A percentile compares a stretch with the other conserved stretches of the same genome.
Conservation (phyloP, 1,139 yeast genomes). For the Blastobotrys petasosporus region DNA sequence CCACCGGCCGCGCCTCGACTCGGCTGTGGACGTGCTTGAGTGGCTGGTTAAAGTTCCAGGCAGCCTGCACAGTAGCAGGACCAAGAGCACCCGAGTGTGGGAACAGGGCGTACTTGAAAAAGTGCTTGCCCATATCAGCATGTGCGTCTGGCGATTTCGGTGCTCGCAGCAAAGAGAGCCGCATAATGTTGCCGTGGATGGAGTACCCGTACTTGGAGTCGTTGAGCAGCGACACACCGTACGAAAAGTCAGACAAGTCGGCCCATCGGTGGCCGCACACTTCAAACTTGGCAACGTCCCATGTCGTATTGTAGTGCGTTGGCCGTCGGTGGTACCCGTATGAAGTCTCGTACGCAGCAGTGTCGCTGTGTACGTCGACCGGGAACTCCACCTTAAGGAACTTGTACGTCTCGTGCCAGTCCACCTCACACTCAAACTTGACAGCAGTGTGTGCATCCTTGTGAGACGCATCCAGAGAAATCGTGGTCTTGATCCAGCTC, state of each 20-base stretch:
- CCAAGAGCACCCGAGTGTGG: slow-evolving; percentile 73
- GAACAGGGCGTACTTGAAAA: slow-evolving; percentile 72
- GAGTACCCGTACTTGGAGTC: slow-evolving; percentile 88
- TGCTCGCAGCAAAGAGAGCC: slow-evolving; percentile 73
- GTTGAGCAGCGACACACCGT: slow-evolving; percentile 84
- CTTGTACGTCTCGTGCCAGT: slow-evolving; percentile 84
- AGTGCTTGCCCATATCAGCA: slow-evolving; percentile 90
- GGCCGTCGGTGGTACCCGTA: slow-evolving; percentile 88
- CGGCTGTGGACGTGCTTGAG: slow-evolving; percentile 17
- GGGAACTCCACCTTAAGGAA: slow-evolving; percentile 95
- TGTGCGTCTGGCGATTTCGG: slow-evolving; percentile 88
- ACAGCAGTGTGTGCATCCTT: slow-evolving; percentile 32
- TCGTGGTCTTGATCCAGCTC: slow-evolving; percentile 60
- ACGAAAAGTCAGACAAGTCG: slow-evolving; percentile 77
- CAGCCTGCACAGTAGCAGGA: slow-evolving; percentile 62
- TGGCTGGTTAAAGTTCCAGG: slow-evolving; percentile 73
- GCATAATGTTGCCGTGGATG: slow-evolving; percentile 82
- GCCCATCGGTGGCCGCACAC: slow-evolving; percentile 93
- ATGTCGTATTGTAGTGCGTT: slow-evolving; percentile 86
- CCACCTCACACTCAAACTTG: slow-evolving; percentile 61
- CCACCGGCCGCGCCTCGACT: slow-evolving; percentile 6
- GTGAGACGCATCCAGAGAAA: slow-evolving; percentile 57
- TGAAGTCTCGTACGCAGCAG: slow-evolving; percentile 86
- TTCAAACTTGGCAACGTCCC: slow-evolving; percentile 97
- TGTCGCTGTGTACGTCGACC: slow-evolving; percentile 67